Evolutionary conservation across 352 stramenopile species (phyloP), one percentile per base, ranked within the genome.

Genomic region (Thraustochytrium striatum): DNA sequence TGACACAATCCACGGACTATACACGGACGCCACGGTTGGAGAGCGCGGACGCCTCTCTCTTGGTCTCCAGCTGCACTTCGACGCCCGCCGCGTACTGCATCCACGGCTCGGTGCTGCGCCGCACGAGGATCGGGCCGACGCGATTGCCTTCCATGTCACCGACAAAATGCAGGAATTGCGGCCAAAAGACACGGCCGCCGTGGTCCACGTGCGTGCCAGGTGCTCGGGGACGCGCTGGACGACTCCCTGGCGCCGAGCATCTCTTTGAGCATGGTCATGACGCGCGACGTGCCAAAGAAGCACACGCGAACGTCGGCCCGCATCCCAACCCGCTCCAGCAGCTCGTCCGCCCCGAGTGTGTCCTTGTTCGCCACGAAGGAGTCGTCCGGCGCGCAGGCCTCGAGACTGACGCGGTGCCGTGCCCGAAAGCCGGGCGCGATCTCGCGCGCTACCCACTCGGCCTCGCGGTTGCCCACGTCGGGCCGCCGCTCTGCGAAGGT

Each of bases 261-360:
- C 5, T 38, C 2, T n/a, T 57, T 52, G 13, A 70, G 50, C 11
- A 38, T 70, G 16, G 50, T 2, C 2, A 70, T 25, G 13, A 52
- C 3, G 59, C 59, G 50, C 19, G 59, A 53, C 25, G 50, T 33
- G 1, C 59, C 59, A 52, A 55, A 70, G 35, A 33, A 70, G 36
- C 59, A 70, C 13, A 70, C 2, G 21, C 59, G 33, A 70, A 70
- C 50, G 38, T 70, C 59, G 13, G 59, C 59, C 9, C 53, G 35
- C 21, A 70, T 19, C 2, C 59, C 59, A n/a, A 70, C 2, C 30
- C 25, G 44, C 1, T 30, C 3, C 59, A 33, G 53, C 0, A 70
- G 36, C 2, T 70, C 30, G 13, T 70, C 59, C 7, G 44, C 33
- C 21, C 13, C 16, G 38, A 50, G 7, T 16, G 2, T 52, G 25